phyloP scores from a whole-genome alignment of 2,329 filamentous ascomycete species.

The Colletotrichum sp. region DNA sequence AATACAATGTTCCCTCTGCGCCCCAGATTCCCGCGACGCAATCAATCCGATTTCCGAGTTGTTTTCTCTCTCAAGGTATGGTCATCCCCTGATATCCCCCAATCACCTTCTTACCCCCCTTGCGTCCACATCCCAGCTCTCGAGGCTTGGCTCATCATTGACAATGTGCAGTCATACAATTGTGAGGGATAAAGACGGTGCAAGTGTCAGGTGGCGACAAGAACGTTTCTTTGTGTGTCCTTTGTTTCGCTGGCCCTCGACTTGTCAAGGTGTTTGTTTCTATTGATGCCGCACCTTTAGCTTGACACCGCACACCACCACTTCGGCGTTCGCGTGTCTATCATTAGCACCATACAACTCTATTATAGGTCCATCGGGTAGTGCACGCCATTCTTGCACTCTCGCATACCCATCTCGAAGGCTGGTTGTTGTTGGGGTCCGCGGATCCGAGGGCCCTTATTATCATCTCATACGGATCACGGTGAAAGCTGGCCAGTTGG shows the following conservation, averaged over 20 bases:
- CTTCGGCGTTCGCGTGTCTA: neutral
- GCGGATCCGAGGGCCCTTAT: neutral
- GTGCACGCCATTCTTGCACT: neutral
- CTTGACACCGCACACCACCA: neutral
- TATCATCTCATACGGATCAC: neutral
- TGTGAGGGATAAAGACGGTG: neutral
- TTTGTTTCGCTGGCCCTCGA: neutral
- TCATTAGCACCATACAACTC: neutral
- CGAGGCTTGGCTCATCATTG: neutral
- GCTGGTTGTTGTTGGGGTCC: neutral
- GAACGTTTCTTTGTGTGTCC: neutral
- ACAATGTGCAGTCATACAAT: neutral
- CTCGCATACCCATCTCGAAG: neutral
- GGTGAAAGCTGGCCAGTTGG: neutral
- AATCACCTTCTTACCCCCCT: neutral
- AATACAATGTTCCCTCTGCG: neutral
- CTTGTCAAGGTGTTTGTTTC: neutral
- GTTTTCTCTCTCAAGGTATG: neutral
- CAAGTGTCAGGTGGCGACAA: neutral
- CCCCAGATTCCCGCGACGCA: neutral
- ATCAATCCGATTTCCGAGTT: neutral
- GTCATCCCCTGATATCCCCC: neutral
- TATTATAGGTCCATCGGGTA: neutral
- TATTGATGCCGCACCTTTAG: neutral
- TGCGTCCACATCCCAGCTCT: neutral